Conservation (phyloP, 805 yeast genomes). For the Phaffomyces thermotolerans region DNA sequence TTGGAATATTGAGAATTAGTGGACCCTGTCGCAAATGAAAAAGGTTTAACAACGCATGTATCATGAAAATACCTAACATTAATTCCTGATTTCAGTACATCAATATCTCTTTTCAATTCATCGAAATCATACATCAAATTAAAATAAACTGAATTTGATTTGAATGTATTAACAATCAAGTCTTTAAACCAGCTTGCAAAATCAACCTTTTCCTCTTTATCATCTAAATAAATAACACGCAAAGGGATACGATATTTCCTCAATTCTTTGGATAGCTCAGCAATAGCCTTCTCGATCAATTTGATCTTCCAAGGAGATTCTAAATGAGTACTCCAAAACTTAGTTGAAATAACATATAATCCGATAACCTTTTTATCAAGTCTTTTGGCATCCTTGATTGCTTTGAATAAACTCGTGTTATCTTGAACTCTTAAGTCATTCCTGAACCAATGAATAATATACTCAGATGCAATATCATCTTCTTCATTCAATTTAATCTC, state of each 20-base stretch:
- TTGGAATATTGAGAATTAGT: conserved; percentile 39
- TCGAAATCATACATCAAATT: conserved; percentile 32
- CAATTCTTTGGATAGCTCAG: conserved; percentile 26
- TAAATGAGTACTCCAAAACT: conserved; percentile 35
- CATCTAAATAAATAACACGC: conserved; percentile 20
- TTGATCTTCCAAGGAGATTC: conserved; percentile 37
- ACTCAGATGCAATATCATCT: background rate
- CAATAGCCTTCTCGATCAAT: conserved; percentile 31
- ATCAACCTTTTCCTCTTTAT: conserved; percentile 5
- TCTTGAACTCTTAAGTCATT: conserved; percentile 40
- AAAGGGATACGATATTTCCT: conserved; percentile 31
- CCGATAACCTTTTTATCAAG: conserved; percentile 30
- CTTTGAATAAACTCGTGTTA: conserved; percentile 34
- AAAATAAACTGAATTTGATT: conserved; percentile 18
- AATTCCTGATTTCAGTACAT: conserved; percentile 13
- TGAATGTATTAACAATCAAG: conserved; percentile 8
- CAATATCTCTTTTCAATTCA: conserved; percentile 27
- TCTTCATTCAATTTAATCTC: background rate
- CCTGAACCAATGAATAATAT: conserved; percentile 37
- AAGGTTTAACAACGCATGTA: conserved; percentile 37
- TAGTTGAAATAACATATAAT: conserved; percentile 34
- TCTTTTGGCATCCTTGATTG: conserved; percentile 27
- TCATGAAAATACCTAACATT: conserved; percentile 29
- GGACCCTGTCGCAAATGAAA: conserved; percentile 29
- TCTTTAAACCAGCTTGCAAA: conserved; percentile 21